A percentile compares a stretch with the other conserved stretches of the same genome.
phyloP scores from a whole-genome alignment of 2,329 filamentous ascomycete species.

The Hymenoscyphus salicellus region DNA sequence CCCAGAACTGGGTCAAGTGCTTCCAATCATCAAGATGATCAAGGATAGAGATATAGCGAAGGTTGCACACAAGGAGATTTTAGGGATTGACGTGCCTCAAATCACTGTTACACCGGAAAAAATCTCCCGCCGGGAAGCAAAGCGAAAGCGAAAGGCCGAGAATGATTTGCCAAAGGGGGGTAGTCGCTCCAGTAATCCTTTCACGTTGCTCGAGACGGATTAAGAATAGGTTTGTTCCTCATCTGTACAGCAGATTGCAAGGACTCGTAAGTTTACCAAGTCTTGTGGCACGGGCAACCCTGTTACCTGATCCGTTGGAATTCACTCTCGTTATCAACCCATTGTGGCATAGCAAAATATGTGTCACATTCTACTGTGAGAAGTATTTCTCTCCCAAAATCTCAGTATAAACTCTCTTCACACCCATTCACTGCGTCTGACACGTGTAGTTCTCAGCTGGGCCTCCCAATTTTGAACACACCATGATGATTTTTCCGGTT shows the following conservation, averaged over 20 bases:
- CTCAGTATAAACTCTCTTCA: background rate
- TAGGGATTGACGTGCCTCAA: conserved; percentile 13
- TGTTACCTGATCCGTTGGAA: background rate
- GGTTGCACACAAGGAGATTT: conserved; percentile 10
- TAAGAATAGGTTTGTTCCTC: background rate
- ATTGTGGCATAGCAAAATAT: background rate
- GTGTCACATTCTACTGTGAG: background rate
- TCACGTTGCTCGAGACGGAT: conserved; percentile 25
- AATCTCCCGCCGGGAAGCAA: conserved; percentile 11
- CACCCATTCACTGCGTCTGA: too few species aligned
- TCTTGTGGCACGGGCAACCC: background rate
- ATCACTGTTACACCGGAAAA: background rate
- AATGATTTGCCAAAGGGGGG: conserved; percentile 1
- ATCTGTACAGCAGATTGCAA: background rate
- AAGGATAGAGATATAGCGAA: conserved; percentile 14
- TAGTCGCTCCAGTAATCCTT: conserved; percentile 25
- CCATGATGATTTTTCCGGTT: background rate
- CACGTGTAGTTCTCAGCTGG: too few species aligned
- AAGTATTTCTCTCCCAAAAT: background rate
- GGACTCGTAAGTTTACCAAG: background rate
- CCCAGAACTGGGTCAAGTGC: conserved; percentile 15
- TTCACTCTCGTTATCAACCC: background rate
- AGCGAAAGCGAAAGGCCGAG: conserved; percentile 27
- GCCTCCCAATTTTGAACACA: background rate
- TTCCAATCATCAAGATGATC: conserved; percentile 15